Percentiles rank a stretch among this genome's conserved stretches.
phyloP scores from a whole-genome alignment of 352 stramenopile genomes.

The Globisporangium alternatum region DNA sequence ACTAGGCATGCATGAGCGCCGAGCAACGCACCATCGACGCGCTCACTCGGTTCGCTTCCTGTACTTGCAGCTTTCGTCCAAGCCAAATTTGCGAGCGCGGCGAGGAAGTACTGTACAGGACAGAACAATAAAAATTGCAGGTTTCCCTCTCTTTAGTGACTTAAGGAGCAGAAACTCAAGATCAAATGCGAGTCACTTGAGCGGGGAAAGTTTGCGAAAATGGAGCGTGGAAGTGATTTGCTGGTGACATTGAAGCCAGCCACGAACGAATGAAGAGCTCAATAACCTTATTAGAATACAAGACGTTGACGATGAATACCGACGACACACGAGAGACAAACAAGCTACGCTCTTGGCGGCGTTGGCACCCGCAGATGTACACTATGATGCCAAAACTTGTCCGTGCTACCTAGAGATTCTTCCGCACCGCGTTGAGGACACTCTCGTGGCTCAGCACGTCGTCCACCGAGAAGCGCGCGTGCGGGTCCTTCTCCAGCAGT shows the following conservation, averaged over 20 bases:
- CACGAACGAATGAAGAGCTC: neutral
- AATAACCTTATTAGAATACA: conserved; percentile 8
- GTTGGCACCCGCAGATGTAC: neutral
- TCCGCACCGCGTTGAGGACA: neutral
- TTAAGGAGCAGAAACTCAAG: neutral
- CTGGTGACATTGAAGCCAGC: neutral
- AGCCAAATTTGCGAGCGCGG: neutral
- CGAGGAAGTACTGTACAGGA: neutral
- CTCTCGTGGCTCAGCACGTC: conserved; percentile 46
- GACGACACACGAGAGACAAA: conserved; percentile 1
- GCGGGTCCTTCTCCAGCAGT: conserved; percentile 72
- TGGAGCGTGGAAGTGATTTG: neutral
- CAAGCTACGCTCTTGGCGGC: neutral
- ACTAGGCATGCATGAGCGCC: neutral
- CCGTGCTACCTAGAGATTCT: neutral
- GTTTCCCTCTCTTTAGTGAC: neutral
- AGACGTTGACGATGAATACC: neutral
- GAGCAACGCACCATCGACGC: neutral
- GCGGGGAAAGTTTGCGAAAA: neutral
- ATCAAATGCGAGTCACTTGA: neutral
- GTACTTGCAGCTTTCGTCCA: neutral
- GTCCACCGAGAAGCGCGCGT: conserved; percentile 38
- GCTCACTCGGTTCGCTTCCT: neutral
- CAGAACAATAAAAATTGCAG: neutral
- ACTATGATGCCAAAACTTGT: too few species aligned